phyloP scores from a whole-genome alignment of 371 early-diverging fungal species.

The Mucor lusitanicus region DNA sequence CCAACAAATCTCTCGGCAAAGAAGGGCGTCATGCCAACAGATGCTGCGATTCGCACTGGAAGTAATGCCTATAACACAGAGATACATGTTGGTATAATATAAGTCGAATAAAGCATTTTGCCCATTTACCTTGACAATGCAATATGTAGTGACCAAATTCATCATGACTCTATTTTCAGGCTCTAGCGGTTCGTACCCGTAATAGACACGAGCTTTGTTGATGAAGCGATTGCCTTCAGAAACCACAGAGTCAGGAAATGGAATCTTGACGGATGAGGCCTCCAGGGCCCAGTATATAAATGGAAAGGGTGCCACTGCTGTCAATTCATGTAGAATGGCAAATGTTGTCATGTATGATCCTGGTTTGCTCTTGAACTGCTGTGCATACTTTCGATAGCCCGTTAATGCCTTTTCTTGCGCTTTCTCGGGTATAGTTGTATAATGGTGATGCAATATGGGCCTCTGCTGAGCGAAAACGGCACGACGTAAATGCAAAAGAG shows the following conservation, averaged over 20 bases:
- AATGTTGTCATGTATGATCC: constrained; percentile 82
- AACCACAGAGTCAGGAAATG: constrained; percentile 66
- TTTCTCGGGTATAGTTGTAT: constrained; percentile 1
- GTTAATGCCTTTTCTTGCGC: background rate
- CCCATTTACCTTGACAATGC: constrained; percentile 73
- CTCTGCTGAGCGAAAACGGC: background rate
- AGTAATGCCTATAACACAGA: constrained; percentile 48
- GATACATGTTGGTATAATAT: background rate
- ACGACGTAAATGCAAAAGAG: background rate
- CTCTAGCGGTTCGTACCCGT: constrained; percentile 54
- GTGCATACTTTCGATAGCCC: constrained; percentile 47
- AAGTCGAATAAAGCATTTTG: background rate
- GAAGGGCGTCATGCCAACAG: constrained; percentile 71
- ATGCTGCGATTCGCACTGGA: constrained; percentile 69
- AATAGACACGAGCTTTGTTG: constrained; percentile 54
- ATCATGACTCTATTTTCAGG: constrained; percentile 61
- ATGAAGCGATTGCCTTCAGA: constrained; percentile 73
- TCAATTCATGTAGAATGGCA: constrained; percentile 85
- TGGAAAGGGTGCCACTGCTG: constrained; percentile 83
- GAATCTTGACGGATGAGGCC: constrained; percentile 55
- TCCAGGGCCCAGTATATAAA: constrained; percentile 70
- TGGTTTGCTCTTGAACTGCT: constrained; percentile 73
- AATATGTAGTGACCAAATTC: constrained; percentile 80
- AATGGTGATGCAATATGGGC: background rate
- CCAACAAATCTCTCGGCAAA: constrained; percentile 53